Evolutionary conservation across 306 rosid genomes (phyloP).

Genomic region (Vigna angularis): DNA sequence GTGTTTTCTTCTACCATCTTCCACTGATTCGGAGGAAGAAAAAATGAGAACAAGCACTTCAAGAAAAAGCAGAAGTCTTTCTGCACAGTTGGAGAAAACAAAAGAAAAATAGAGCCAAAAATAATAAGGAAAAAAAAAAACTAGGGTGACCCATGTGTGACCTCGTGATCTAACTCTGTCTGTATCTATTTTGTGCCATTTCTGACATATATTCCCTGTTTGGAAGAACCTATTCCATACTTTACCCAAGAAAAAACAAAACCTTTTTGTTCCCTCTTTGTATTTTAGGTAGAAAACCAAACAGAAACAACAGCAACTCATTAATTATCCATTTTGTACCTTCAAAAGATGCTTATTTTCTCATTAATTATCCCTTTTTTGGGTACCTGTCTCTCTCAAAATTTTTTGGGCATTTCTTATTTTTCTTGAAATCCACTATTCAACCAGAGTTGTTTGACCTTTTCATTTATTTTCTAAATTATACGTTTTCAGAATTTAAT

Average conservation of each 20-base stretch:
- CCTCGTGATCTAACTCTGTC: conserved; percentile 46
- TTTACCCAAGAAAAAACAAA: neutral
- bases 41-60: conserved; percentile 26
- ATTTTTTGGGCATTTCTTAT: neutral
- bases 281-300: neutral
- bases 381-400: neutral
- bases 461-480: neutral
- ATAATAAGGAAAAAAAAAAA: neutral
- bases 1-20: conserved; percentile 33
- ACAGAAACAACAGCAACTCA: conserved; percentile 26
- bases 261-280: conserved; percentile 17
- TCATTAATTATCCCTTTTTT: neutral
- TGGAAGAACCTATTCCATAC: conserved; percentile 30
- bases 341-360: conserved; percentile 39
- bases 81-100: neutral
- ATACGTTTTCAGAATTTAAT: neutral
- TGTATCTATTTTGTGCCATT: conserved; percentile 32
- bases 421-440: conserved; percentile 47
- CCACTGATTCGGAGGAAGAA: conserved; percentile 29
- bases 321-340: conserved; percentile 52
- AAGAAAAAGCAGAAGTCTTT: neutral
- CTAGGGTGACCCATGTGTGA: conserved; percentile 41
- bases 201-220: conserved; percentile 23
- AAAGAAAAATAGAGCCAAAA: neutral
- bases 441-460: conserved; percentile 15